Base-by-base conservation (phyloP, 2,329 filamentous ascomycete genomes). In the Cytospora piceae region DNA sequence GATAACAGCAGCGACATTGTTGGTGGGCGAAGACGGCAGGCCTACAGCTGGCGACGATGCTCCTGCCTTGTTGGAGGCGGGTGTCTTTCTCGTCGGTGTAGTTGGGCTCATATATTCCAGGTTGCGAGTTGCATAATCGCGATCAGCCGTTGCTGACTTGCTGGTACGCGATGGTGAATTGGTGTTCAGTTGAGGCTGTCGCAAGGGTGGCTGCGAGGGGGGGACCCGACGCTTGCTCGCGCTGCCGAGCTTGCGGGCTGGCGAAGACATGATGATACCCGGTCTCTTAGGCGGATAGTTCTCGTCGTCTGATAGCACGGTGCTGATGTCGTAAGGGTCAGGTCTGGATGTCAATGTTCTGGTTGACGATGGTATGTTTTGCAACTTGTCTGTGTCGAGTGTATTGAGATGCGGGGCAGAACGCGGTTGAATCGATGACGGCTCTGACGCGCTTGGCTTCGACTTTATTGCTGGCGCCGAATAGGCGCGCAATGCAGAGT, bases 241-340 rank as follows among this genome's bases (percentile, higher is more conserved):
- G 32, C 59, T 63, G 20, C 66, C 66, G 14, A 67, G 55, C 22
- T 60, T 65, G 42, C 59, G 66, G 27, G 63, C 34, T 7, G 66
- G 59, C 4, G 55, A 29, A 0, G 63, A 53, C 66, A 67, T 20
- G 34, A 51, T 42, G 32, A 9, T 34, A 27, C 4, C 34, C 22
- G 15, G 15, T 46, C 57, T 27, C 42, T 8, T 52, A 6, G 60
- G 27, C 3, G 58, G n/a, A 4, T 32, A 29, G 37, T 29, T 17
- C 6, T 61, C 58, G 2, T 67, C 51, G 9, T 63, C 63, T 11
- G 58, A 57, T 0, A 67, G 31, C 24, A 58, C 63, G 32, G 31
- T 58, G 17, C 37, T 53, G 32, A 67, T 65, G 27, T 67, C 66
- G n/a, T 67, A 67, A 7, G 66, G 66, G 34, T 67, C 66, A 15